Evolutionary conservation across 2,329 filamentous ascomycete species (phyloP).

Genomic region (Trichoderma gracile): DNA sequence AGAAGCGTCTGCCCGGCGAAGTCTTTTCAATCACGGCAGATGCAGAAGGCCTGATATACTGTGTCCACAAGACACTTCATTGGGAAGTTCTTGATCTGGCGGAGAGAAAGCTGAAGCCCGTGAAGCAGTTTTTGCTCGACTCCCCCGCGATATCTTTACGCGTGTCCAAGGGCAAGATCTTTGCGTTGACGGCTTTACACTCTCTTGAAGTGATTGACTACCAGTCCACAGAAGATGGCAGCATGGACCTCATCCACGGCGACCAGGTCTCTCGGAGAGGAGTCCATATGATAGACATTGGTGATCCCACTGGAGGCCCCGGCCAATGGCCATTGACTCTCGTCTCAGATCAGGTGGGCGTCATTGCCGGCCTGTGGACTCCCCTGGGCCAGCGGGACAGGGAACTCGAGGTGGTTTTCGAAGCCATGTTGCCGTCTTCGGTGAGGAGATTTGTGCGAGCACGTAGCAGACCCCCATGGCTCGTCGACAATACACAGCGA

Average conservation of each 20-base stretch:
- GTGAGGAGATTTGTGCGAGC: constrained; percentile 58
- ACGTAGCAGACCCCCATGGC: constrained; percentile 56
- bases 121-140: constrained; percentile 50
- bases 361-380: constrained; percentile 53
- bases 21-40: constrained; percentile 60
- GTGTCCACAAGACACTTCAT: constrained; percentile 54
- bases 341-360: constrained; percentile 50
- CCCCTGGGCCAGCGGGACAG: constrained; percentile 45
- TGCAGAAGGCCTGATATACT: constrained; percentile 58
- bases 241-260: constrained; percentile 46
- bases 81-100: constrained; percentile 56
- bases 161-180: constrained; percentile 49
- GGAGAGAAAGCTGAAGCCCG: constrained; percentile 53
- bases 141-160: constrained; percentile 55
- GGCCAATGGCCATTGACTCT: constrained; percentile 47
- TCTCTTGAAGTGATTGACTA: constrained; percentile 59
- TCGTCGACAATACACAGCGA: constrained; percentile 37
- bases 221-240: constrained; percentile 39
- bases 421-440: constrained; percentile 56
- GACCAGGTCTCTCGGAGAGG: constrained; percentile 49
- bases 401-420: constrained; percentile 53
- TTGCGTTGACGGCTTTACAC: constrained; percentile 55
- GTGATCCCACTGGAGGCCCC: constrained; percentile 34
- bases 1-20: constrained; percentile 47
- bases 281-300: constrained; percentile 50